phyloP scores from a whole-genome alignment of 805 yeast species.

The Jamesozyma hellenica region DNA sequence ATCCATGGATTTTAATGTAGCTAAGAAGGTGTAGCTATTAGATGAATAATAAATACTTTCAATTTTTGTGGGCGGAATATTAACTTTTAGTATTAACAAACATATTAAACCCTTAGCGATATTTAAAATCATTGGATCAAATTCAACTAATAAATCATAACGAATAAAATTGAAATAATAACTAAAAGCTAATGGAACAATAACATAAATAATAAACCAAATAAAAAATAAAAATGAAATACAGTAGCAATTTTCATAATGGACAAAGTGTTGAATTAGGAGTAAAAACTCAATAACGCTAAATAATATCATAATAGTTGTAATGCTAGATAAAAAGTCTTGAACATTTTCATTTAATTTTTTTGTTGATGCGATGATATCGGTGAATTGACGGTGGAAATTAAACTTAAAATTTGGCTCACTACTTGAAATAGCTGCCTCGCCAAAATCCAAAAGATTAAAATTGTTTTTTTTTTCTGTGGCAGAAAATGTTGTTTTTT shows the following conservation, averaged over 20 bases:
- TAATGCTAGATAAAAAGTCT: constrained; percentile 19
- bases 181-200: constrained; percentile 15
- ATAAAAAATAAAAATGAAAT: constrained; percentile 1
- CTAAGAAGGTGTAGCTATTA: no score
- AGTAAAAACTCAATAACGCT: constrained; percentile 15
- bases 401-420: constrained; percentile 12
- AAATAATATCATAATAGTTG: constrained; percentile 14
- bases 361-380: constrained; percentile 11
- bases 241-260: constrained; percentile 1
- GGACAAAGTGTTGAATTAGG: neutral
- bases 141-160: constrained; percentile 19
- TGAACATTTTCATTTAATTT: constrained; percentile 18
- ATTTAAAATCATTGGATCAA: constrained; percentile 27
- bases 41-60: no score
- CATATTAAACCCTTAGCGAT: constrained; percentile 17
- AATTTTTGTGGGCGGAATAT: neutral
- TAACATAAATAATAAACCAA: constrained; percentile 13
- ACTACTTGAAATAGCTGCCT: constrained; percentile 4
- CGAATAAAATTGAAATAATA: constrained; percentile 27
- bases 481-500: no score
- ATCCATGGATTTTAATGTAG: neutral
- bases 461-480: constrained; percentile 1
- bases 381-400: constrained; percentile 17
- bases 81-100: constrained; percentile 10
- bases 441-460: constrained; percentile 5